phyloP scores from a whole-genome alignment of 306 rosid species.

The Vigna radiata region DNA sequence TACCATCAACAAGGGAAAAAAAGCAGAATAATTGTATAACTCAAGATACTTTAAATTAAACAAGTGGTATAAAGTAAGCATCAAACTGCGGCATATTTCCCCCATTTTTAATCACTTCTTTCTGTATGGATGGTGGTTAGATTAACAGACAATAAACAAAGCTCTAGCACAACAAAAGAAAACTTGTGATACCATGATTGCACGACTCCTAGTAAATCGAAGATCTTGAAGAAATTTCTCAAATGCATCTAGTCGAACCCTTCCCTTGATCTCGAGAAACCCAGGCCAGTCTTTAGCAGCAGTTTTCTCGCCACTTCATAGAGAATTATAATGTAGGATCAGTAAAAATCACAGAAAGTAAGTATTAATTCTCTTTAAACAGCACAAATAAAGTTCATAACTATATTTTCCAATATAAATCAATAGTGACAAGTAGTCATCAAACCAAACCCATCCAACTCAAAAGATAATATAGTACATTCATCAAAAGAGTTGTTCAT shows the following conservation, averaged over 20 bases:
- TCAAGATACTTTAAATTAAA: background rate
- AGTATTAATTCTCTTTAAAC: conserved; percentile 14
- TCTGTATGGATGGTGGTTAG: conserved; percentile 20
- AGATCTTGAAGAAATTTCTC: conserved; percentile 93
- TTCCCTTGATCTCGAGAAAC: conserved; percentile 90
- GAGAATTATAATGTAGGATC: conserved; percentile 41
- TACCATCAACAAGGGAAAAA: conserved; percentile 1
- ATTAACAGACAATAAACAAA: conserved; percentile 28
- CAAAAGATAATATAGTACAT: background rate
- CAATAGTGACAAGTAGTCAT: background rate
- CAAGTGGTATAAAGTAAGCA: background rate
- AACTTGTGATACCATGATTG: conserved; percentile 91
- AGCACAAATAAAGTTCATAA: conserved; percentile 1
- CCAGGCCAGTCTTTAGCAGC: conserved; percentile 84
- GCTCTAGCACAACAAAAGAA: conserved; percentile 54
- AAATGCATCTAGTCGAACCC: conserved; percentile 92
- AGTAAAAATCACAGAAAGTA: conserved; percentile 27
- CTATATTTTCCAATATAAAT: background rate
- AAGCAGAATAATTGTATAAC: background rate
- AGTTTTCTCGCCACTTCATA: conserved; percentile 85
- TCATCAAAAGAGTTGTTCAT: background rate
- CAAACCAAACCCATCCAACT: background rate
- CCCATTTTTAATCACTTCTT: conserved; percentile 3
- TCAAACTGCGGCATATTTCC: conserved; percentile 35
- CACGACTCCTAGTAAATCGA: conserved; percentile 87